phyloP scores from a whole-genome alignment of 306 rosid species.

The Quercus variabilis region DNA sequence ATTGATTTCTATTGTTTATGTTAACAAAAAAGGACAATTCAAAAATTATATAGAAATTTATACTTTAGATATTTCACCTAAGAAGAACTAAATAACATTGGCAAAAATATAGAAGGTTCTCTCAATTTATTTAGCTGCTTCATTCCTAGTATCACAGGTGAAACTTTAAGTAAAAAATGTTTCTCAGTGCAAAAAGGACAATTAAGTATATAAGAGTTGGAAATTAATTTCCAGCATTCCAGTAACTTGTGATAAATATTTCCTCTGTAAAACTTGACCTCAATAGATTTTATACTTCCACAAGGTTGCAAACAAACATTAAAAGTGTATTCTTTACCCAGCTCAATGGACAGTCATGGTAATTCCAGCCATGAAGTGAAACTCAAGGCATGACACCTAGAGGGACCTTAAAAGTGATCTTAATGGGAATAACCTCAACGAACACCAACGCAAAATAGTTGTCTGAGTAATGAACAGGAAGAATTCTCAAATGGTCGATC shows the following conservation, averaged over 20 bases:
- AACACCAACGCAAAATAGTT: constrained; percentile 84
- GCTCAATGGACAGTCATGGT: constrained; percentile 29
- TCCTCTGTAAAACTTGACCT: neutral
- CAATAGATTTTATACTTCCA: neutral
- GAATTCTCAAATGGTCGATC: constrained; percentile 42
- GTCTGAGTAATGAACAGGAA: constrained; percentile 86
- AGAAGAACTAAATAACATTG: neutral
- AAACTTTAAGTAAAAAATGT: neutral
- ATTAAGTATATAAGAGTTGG: too few relatives aligned
- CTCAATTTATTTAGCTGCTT: neutral
- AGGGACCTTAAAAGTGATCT: constrained; percentile 63
- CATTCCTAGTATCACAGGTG: neutral
- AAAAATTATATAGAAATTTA: too few relatives aligned
- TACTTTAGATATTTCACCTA: neutral
- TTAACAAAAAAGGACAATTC: too few relatives aligned
- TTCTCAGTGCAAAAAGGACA: neutral
- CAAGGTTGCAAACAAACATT: neutral
- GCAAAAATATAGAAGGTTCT: neutral
- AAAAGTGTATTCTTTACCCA: neutral
- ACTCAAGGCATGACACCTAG: constrained; percentile 65
- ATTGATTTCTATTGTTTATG: too few relatives aligned
- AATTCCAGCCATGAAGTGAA: constrained; percentile 70
- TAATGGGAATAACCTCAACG: constrained; percentile 56
- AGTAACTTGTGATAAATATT: neutral
- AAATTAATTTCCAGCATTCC: too few relatives aligned